phyloP scores from a whole-genome alignment of 2,329 filamentous ascomycete genomes.

The Calonectria pseudoreteaudii region DNA sequence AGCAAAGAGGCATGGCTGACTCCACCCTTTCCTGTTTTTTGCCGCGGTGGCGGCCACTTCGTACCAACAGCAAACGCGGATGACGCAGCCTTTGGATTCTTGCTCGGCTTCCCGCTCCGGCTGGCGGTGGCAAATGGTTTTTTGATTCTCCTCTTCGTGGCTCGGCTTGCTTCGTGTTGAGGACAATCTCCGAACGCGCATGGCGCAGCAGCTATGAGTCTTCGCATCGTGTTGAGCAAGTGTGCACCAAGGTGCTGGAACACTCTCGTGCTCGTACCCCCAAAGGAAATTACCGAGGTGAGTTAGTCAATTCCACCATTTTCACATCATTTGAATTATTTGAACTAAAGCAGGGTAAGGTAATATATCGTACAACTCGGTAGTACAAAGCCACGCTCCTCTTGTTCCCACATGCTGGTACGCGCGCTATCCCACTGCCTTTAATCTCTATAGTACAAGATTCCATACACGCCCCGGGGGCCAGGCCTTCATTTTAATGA shows the following conservation, averaged over 20 bases:
- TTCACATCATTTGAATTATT: not conserved
- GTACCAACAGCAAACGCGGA: not conserved
- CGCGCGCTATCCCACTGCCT: not conserved
- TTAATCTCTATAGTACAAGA: slow-evolving; percentile 15
- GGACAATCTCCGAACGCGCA: slow-evolving; percentile 16
- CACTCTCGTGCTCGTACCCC: not conserved
- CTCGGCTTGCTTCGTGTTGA: not conserved
- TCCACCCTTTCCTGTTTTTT: not conserved
- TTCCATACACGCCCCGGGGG: slow-evolving; percentile 26
- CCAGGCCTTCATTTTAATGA: slow-evolving; percentile 6
- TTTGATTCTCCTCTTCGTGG: not conserved
- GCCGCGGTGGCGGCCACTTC: not conserved
- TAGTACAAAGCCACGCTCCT: slow-evolving; percentile 17
- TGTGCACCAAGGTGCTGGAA: not conserved
- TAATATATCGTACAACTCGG: slow-evolving; percentile 12
- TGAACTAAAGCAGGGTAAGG: slow-evolving; percentile 6
- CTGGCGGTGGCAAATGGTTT: not conserved
- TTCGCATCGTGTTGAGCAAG: not conserved
- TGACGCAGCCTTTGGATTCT: not conserved
- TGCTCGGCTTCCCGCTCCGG: not conserved
- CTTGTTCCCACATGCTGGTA: not conserved
- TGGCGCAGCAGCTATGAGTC: slow-evolving; percentile 19
- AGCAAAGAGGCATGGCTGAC: not conserved
- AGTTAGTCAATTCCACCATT: not conserved
- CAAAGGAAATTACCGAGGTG: not conserved